Percentiles rank a stretch among this genome's conserved stretches.
phyloP scores from a whole-genome alignment of 164 flowering plant genomes.

The Cinnamomum micranthum region DNA sequence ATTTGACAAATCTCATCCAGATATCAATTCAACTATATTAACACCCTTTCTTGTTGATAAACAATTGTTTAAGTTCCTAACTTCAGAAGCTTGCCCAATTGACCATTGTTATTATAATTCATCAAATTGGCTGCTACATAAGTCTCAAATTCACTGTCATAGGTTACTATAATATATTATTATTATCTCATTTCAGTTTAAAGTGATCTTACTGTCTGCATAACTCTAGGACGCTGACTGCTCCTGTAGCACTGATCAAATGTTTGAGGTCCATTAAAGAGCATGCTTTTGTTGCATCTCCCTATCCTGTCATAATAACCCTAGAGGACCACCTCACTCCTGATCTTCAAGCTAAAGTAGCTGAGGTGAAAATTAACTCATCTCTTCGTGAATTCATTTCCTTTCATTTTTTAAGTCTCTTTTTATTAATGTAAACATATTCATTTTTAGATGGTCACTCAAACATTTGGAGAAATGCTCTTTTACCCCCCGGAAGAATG shows the following conservation, averaged over 20 bases:
- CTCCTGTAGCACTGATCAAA: conserved; percentile 58
- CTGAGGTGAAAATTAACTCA: conserved; percentile 40
- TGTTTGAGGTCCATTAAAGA: conserved; percentile 72
- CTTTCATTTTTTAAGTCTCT: not conserved
- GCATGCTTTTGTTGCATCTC: conserved; percentile 52
- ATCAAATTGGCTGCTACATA: not conserved
- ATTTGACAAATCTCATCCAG: not conserved
- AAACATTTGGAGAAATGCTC: conserved; percentile 67
- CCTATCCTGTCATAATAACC: conserved; percentile 68
- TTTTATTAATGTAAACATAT: not conserved
- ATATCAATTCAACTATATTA: not conserved
- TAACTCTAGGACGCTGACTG: conserved; percentile 53
- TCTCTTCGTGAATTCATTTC: not conserved
- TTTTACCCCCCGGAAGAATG: conserved; percentile 49
- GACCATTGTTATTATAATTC: not conserved
- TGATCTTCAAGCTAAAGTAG: conserved; percentile 72
- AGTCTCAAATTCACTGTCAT: no score
- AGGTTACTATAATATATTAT: not conserved
- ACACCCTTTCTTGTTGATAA: not conserved
- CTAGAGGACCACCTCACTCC: conserved; percentile 74
- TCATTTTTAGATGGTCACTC: conserved; percentile 48
- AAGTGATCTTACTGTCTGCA: conserved; percentile 2
- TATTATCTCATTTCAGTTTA: not conserved
- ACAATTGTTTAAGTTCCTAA: no score
- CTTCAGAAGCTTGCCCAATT: not conserved